phyloP scores from a whole-genome alignment of 768 basidiomycete species.

The Pisolithus orientalis region DNA sequence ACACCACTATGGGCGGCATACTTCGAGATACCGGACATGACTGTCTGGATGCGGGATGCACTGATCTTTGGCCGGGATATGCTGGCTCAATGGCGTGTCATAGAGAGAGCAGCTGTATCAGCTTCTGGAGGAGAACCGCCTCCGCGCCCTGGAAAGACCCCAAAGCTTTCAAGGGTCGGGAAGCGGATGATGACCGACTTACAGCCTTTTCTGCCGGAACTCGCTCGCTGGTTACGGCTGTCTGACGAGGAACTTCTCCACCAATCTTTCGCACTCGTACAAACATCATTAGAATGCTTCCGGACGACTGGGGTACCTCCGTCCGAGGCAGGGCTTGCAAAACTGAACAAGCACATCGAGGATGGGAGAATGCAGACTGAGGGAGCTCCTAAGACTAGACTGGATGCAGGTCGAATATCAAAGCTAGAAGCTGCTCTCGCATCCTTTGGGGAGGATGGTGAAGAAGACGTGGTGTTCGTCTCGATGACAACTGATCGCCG shows the following conservation, averaged over 20 bases:
- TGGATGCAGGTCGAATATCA: constrained; percentile 49
- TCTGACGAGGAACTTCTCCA: constrained; percentile 90
- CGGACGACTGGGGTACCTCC: constrained; percentile 54
- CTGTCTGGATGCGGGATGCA: constrained; percentile 97
- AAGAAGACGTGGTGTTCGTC: constrained; percentile 55
- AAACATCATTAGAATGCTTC: constrained; percentile 74
- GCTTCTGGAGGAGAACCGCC: constrained; percentile 16
- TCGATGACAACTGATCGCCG: constrained; percentile 27
- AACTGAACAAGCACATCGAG: constrained; percentile 60
- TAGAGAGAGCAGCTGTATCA: constrained; percentile 54
- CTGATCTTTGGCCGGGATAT: constrained; percentile 88
- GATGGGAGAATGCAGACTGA: constrained; percentile 48
- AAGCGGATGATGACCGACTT: constrained; percentile 73
- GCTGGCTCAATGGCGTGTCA: constrained; percentile 70
- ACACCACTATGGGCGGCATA: constrained; percentile 79
- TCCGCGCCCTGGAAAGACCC: constrained; percentile 24
- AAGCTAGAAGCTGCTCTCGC: constrained; percentile 63
- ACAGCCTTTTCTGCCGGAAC: constrained; percentile 71
- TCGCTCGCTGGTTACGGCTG: constrained; percentile 83
- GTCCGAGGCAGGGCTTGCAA: constrained; percentile 47
- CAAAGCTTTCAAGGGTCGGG: constrained; percentile 53
- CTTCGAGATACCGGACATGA: constrained; percentile 81
- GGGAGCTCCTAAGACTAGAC: constrained; percentile 42
- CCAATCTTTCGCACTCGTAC: constrained; percentile 80
- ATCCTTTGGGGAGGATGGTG: constrained; percentile 57